Base-by-base conservation (phyloP, 129 eudicot genomes). In the Ambrosia artemisiifolia region DNA sequence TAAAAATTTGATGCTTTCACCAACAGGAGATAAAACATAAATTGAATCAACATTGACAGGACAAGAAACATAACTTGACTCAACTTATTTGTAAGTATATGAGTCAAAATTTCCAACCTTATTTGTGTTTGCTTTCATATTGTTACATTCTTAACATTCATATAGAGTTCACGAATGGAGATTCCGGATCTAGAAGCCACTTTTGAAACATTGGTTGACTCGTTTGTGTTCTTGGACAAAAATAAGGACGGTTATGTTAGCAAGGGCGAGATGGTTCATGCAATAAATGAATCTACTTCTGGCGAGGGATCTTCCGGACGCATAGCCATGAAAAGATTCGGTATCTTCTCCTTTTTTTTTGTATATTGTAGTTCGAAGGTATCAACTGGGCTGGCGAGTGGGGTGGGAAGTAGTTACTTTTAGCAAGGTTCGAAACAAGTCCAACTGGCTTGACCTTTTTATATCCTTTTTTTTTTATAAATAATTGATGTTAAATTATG, bases 251-350 rank as follows among this genome's bases (percentile, higher is more conserved):
- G 96, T 34, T 76, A 85, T 78, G 98, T 92, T 35, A 88, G 96
- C 81, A 82, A 60, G 79, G 69, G 56, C n/a, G 96, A 88, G 84
- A 88, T 92, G 98, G 79, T 87, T 43, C 71, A 76, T 8, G 96
- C 98, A 5, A 88, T 89, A 44, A 88, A 89, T 78, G 98, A 92
- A 56, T 85, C 88, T 40, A 79, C 83, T 55, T 42, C 86, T 1
- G 96, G 98, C 11, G 96, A 87, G 63, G 80, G 92, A 7, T 92
- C 98, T 51, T 92, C 98, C 30, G 98, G 98, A 54, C 84, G 83
- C n/a, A 89, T 92, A 60, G 98, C 96, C 74, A 85, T 92, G 98
- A 89, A 81, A 82, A 82, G 98, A 87, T 92, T 92, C 19, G 98
- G 98, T 92, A 56, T 61, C 75, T 54, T 40, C 8, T 11, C 61